Evolutionary conservation across 768 basidiomycete species (phyloP), one percentile per base, ranked within the genome.

Genomic region (Lactarius sanguifluus): DNA sequence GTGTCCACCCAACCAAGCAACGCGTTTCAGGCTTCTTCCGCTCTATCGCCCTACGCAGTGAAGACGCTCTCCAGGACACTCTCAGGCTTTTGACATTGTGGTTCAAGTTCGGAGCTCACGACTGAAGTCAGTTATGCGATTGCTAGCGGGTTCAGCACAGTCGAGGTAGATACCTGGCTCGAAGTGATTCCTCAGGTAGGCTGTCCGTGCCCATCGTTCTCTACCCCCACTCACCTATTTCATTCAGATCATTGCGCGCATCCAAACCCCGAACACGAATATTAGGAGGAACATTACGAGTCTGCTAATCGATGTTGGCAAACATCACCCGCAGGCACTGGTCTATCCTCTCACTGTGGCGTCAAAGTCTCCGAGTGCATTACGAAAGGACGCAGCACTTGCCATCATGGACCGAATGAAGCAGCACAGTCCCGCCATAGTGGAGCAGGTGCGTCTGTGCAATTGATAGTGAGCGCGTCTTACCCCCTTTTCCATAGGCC

Each of bases 141-240:
- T 82, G 86, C 83, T 28, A 87, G 79, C 62, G 96, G 96, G 1
- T 94, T 97, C 77, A 85, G 86, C 2, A 86, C 86, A 45, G 94
- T 99, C 45, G 94, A 92, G 74, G 89, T 99, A 60, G 95, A 99
- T 73, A 98, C 96, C 0, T 99, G 97, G 97, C 82, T 99, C 52
- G 95, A 98, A 73, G 97, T 99, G 69, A 94, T 98, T 63, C 97
- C 97, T 57, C 96, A 98, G 85, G 96, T 94, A 76, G 64, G 78
- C 65, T 30, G 2, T 40, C 30, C 8, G 32, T 9, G 28, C 12
- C 32, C 7, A 15, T 57, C 16, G 9, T 36, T 30, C 18, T 25
- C 28, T 50, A 52, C 20, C 54, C 20, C 34, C 28, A 2, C 20
- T 59, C 59, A 64, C 30, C 65, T 50, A 55, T n/a, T 47, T 36